Conservation (phyloP, 306 rosid species). For the Acmispon strigosus region DNA sequence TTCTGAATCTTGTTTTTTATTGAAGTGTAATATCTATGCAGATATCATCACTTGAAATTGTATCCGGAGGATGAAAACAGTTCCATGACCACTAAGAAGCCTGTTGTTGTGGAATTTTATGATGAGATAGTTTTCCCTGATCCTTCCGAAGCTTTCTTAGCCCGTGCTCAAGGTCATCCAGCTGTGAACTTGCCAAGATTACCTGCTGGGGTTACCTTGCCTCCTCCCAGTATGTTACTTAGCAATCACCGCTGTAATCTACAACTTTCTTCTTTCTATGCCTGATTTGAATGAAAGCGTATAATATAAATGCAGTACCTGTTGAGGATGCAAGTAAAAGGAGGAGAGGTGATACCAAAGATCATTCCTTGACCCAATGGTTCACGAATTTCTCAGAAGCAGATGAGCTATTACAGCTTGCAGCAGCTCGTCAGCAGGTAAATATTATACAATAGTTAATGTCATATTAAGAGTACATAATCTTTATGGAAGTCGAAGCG, state of each 20-base stretch:
- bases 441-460: neutral
- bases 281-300: slow-evolving; percentile 6
- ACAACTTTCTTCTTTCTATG: slow-evolving; percentile 13
- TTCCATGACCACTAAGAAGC: slow-evolving; percentile 72
- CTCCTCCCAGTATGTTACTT: slow-evolving; percentile 51
- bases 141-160: slow-evolving; percentile 61
- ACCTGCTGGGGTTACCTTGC: slow-evolving; percentile 53
- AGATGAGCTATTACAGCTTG: slow-evolving; percentile 79
- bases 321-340: slow-evolving; percentile 59
- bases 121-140: slow-evolving; percentile 75
- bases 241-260: neutral
- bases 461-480: slow-evolving; percentile 9
- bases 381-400: slow-evolving; percentile 75
- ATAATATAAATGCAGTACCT: slow-evolving; percentile 39
- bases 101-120: slow-evolving; percentile 60
- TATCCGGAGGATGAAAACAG: slow-evolving; percentile 74
- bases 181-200: slow-evolving; percentile 51
- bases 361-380: slow-evolving; percentile 61
- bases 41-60: slow-evolving; percentile 81
- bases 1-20: slow-evolving; percentile 35
- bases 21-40: slow-evolving; percentile 45
- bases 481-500: slow-evolving; percentile 2
- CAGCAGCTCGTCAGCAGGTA: slow-evolving; percentile 85
- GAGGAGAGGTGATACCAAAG: slow-evolving; percentile 69
- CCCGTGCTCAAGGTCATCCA: slow-evolving; percentile 56